Conservation (phyloP, 225 moss, liverwort and hornwort genomes). For the Takakia lepidozioides region DNA sequence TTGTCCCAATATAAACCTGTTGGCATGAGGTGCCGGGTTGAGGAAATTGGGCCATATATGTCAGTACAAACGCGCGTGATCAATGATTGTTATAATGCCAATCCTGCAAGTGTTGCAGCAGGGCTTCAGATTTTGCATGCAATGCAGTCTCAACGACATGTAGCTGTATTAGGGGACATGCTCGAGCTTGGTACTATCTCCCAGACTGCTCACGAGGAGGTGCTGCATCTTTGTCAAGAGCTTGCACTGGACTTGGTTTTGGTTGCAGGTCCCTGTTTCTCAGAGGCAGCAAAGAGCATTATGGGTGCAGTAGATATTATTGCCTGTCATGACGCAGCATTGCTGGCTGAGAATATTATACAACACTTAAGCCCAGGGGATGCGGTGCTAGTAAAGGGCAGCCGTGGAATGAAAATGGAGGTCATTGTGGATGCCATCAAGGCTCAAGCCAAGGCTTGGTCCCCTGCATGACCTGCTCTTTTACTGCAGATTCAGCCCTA, state of each 20-base stretch:
- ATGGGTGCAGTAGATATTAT: slow-evolving; percentile 22
- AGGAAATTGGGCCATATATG: slow-evolving; percentile 32
- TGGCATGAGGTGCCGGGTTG: slow-evolving; percentile 48
- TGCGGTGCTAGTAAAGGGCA: slow-evolving; percentile 86
- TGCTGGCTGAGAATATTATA: slow-evolving; percentile 29
- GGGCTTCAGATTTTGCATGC: slow-evolving; percentile 49
- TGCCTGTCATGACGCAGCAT: slow-evolving; percentile 29
- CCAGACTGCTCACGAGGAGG: slow-evolving; percentile 47
- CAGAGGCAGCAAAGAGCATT: slow-evolving; percentile 34
- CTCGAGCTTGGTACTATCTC: slow-evolving; percentile 69
- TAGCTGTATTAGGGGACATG: slow-evolving; percentile 92
- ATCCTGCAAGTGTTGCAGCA: slow-evolving; percentile 66
- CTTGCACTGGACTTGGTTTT: slow-evolving; percentile 51
- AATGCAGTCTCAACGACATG: slow-evolving; percentile 32
- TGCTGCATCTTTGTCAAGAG: slow-evolving; percentile 44
- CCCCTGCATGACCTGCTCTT: too few relatives aligned
- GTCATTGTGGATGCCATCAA: slow-evolving; percentile 60
- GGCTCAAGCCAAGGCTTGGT: background rate
- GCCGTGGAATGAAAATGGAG: slow-evolving; percentile 87
- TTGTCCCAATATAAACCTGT: slow-evolving; percentile 55
- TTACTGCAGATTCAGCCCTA: too few relatives aligned
- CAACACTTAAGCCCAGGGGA: slow-evolving; percentile 56
- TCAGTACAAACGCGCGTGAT: slow-evolving; percentile 35
- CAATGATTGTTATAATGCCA: slow-evolving; percentile 87
- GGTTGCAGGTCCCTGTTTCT: slow-evolving; percentile 64